Evolutionary conservation across 1,284 basidiomycete species (phyloP), one percentile per base, ranked within the genome.

Genomic region (Leccinum pachyderme): DNA sequence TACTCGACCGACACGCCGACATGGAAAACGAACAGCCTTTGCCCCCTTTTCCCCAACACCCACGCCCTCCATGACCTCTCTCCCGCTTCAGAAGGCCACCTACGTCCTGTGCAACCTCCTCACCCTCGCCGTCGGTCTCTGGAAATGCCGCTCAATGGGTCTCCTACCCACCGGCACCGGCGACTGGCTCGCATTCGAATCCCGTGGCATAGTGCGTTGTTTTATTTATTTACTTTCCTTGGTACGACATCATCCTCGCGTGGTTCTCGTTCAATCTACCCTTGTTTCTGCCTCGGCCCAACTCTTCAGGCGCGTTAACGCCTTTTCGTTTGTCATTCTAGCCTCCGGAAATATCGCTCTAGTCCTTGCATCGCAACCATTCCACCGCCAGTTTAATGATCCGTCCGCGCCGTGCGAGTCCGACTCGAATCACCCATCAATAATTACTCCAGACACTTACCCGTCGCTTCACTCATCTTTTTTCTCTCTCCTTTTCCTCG

Each of bases 121-220:
- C 52, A 90, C 89, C 1, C 78, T 95, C 22, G 81, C 77, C 5
- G 82, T 95, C 31, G 93, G 93, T 0, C 72, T 95, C 32, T 96
- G 89, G 86, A 96, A 96, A 72, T 95, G 92, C 72, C 84, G 85
- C 48, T 83, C 86, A 1, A 94, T 96, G 92, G 93, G 93, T 2
- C 76, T 96, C 52, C 72, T 96, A 28, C 93, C 93, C 0, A 89
- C 84, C 2, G 91, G 93, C 1, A 89, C 92, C 0, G 91, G 89
- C 4, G 93, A 96, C 73, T 96, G 93, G 92, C 74, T 95, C 51
- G 92, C 91, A 24, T 95, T 95, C 65, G 93, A 95, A 75, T 88
- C 83, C 4, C 77, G 93, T 63, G 83, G 82, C 33, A 63, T 75
- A 68, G 91, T 93, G 63, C 62, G 89, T 76, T 4, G 7, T 5